Percentiles rank a stretch among this genome's conserved stretches.
These are phyloP conservation scores for Pseudocercospora musae DNA, from an alignment of 2,329 filamentous ascomycete species.

Conservation along the genomic window DNA sequence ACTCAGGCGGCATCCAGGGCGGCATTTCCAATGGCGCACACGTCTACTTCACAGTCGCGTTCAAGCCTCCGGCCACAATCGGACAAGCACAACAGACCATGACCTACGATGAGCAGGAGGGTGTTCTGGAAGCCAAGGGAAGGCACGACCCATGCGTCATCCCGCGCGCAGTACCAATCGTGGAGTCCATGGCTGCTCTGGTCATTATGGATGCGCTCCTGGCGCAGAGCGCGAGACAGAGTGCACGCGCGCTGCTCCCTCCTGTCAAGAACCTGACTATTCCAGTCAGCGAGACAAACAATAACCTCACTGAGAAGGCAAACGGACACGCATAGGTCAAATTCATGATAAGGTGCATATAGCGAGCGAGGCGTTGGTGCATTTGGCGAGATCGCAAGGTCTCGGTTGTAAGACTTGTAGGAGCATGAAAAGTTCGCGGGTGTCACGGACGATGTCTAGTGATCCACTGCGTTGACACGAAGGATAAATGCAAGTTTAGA, in stretches of 20 bases:
- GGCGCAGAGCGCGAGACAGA: constrained; percentile 68
- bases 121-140: constrained; percentile 84
- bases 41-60: constrained; percentile 91
- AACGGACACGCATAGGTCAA: constrained; percentile 12
- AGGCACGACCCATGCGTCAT: constrained; percentile 93
- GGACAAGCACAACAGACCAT: constrained; percentile 81
- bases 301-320: constrained; percentile 23
- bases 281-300: constrained; percentile 24
- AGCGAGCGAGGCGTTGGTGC: neutral
- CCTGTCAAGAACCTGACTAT: constrained; percentile 32
- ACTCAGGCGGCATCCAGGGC: constrained; percentile 91
- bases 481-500: too few species aligned
- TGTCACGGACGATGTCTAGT: neutral
- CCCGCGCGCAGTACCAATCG: constrained; percentile 77
- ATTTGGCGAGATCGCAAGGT: neutral
- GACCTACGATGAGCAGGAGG: constrained; percentile 72
- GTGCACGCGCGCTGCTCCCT: constrained; percentile 47
- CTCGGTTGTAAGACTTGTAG: neutral
- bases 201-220: constrained; percentile 83
- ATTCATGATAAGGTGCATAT: neutral
- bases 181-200: constrained; percentile 87
- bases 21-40: constrained; percentile 91
- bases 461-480: neutral
- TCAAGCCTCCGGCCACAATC: constrained; percentile 95
- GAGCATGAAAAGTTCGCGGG: neutral